Evolutionary conservation across 768 basidiomycete genomes (phyloP).

Genomic region (Termitomyces sp.): DNA sequence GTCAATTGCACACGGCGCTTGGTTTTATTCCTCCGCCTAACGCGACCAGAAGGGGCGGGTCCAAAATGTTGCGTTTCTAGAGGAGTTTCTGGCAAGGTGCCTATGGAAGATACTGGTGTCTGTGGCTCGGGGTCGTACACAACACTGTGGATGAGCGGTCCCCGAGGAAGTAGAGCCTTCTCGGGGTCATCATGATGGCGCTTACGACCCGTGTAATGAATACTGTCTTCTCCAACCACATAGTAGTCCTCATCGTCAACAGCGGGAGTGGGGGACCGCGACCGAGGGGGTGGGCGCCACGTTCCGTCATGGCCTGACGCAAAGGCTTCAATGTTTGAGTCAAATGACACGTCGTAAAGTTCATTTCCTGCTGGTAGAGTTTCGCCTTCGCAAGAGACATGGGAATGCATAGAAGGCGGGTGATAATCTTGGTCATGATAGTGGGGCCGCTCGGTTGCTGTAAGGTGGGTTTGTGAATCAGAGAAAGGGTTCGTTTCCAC

Average conservation of each 20-base stretch:
- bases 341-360: slow-evolving; percentile 47
- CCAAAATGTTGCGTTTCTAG: slow-evolving; percentile 79
- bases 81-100: slow-evolving; percentile 44
- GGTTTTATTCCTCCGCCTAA: slow-evolving; percentile 63
- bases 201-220: slow-evolving; percentile 46
- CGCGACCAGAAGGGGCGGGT: slow-evolving; percentile 78
- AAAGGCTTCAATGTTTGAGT: slow-evolving; percentile 62
- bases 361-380: slow-evolving; percentile 28
- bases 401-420: slow-evolving; percentile 26
- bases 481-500: slow-evolving; percentile 17
- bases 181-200: slow-evolving; percentile 30
- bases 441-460: slow-evolving; percentile 15
- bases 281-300: slow-evolving; percentile 45
- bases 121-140: slow-evolving; percentile 37
- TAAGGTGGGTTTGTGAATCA: slow-evolving; percentile 10
- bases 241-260: slow-evolving; percentile 69
- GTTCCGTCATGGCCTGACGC: slow-evolving; percentile 53
- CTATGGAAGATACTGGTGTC: slow-evolving; percentile 33
- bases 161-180: slow-evolving; percentile 27
- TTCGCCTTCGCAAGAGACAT: slow-evolving; percentile 24
- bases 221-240: slow-evolving; percentile 47
- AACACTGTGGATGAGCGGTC: slow-evolving; percentile 22
- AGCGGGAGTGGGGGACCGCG: slow-evolving; percentile 73
- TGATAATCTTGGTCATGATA: slow-evolving; percentile 33
- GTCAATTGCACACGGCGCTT: slow-evolving; percentile 82